Evolutionary conservation across 371 early-diverging fungal genomes (phyloP), one percentile per base, ranked within the genome.

Genomic region (Chytridium lagenaria): DNA sequence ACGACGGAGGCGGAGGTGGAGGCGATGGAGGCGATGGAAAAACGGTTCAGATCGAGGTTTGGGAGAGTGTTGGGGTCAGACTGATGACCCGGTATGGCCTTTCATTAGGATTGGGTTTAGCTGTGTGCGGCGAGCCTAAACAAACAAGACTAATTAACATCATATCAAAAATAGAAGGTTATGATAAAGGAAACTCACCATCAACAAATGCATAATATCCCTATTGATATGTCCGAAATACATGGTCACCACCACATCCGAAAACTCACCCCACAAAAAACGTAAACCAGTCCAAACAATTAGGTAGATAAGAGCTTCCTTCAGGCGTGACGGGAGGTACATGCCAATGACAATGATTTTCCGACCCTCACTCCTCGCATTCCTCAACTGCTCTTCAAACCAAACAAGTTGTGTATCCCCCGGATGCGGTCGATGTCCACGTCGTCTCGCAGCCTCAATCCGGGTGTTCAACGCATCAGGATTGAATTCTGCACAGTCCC

Each of bases 151-250:
- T 12, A 44, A 44, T 12, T 44, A 19, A 44, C 19, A 44, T 12
- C 7, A 12, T 44, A 44, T 44, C 2, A 74, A 26, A 37, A 68
- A 30, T 1, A 68, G 57, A 51, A 12, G 34, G 50, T 72, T 0
- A 39, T n/a, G n/a, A n/a, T n/a, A n/a, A n/a, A n/a, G n/a, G 1
- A 19, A 1, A 34, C 61, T 44, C 37, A 71, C 76, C 50, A 67
- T 59, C 7, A 75, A 26, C 15, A 75, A 15, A 44, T 75, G 76
- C 22, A 68, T 26, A 30, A 78, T 44, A 68, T 84, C 84, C 22
- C 67, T 50, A 57, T 84, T 84, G 50, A 81, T 78, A 76, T 84
- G 84, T 3, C 84, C 84, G 64, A 65, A 81, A 51, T 78, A 80
- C 49, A 73, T 75, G 0, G 40, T 51, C 68, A 84, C 44, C n/a